A percentile compares a stretch with the other conserved stretches of the same genome.
Conservation (phyloP, 1,284 basidiomycete species). For the Farysia itapuensis region DNA sequence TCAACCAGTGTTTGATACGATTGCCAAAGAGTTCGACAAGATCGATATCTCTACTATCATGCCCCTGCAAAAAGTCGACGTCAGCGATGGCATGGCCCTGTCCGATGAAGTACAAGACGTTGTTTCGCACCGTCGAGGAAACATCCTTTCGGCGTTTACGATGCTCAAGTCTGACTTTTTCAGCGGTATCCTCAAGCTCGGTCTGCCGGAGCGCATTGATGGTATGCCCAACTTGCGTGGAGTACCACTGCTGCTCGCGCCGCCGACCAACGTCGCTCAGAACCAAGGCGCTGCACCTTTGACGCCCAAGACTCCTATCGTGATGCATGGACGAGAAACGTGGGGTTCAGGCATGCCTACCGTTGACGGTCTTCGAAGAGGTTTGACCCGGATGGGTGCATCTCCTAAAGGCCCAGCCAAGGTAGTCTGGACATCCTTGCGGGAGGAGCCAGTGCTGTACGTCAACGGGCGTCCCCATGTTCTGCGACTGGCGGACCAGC, state of each 20-base stretch:
- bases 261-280: constrained; percentile 2
- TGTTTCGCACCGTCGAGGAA: constrained; percentile 81
- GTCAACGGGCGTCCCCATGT: constrained; percentile 75
- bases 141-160: constrained; percentile 84
- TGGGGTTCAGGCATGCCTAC: constrained; percentile 59
- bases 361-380: constrained; percentile 54
- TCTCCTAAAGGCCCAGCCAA: constrained; percentile 27
- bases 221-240: constrained; percentile 58
- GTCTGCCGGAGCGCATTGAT: constrained; percentile 50
- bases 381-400: constrained; percentile 53
- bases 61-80: constrained; percentile 70
- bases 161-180: constrained; percentile 98
- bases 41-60: constrained; percentile 79
- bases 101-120: constrained; percentile 59
- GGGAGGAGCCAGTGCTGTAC: constrained; percentile 58
- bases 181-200: constrained; percentile 58
- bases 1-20: constrained; percentile 82
- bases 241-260: constrained; percentile 42
- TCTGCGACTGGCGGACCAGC: constrained; percentile 76
- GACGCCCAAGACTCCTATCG: constrained; percentile 19
- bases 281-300: constrained; percentile 16
- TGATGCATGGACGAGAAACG: constrained; percentile 40
- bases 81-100: constrained; percentile 73
- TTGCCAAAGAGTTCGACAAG: constrained; percentile 84
- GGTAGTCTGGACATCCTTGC: constrained; percentile 56